Percentiles rank a stretch among this genome's conserved stretches.
These are phyloP conservation scores for Xanthoparmelia taractica DNA, from an alignment of 495 filamentous ascomycete genomes.

Conservation along the genomic window DNA sequence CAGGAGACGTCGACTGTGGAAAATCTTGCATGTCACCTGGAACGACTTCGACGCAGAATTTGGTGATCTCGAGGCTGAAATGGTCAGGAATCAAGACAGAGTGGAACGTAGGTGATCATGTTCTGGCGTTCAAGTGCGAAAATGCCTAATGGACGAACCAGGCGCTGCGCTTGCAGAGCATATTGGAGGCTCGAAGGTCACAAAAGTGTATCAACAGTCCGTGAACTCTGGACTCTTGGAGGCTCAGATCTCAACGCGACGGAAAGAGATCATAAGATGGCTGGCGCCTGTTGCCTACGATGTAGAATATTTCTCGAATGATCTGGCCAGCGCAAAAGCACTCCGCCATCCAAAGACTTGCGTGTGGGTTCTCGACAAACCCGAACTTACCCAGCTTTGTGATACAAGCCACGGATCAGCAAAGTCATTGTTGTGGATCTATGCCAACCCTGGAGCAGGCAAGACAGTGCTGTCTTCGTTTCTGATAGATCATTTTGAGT, in stretches of 20 bases:
- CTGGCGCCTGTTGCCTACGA: slow-evolving; percentile 7
- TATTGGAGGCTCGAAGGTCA: neutral
- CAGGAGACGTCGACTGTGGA: slow-evolving; percentile 1
- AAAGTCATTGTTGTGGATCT: slow-evolving; percentile 4
- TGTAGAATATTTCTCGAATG: slow-evolving; percentile 7
- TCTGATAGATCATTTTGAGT: slow-evolving; percentile 1
- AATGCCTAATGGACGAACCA: neutral
- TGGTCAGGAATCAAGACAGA: neutral
- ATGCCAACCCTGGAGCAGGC: slow-evolving; percentile 6
- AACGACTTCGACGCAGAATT: neutral
- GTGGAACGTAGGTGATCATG: neutral
- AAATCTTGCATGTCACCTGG: neutral
- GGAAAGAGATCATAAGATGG: slow-evolving; percentile 3
- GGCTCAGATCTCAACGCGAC: neutral
- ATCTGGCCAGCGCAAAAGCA: slow-evolving; percentile 2
- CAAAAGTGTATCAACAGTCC: neutral
- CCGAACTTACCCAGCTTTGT: neutral
- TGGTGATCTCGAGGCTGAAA: neutral
- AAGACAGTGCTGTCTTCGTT: slow-evolving; percentile 15
- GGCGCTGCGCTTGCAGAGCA: slow-evolving; percentile 5
- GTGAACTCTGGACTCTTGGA: neutral
- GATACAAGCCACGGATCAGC: neutral
- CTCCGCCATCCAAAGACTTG: slow-evolving; percentile 7
- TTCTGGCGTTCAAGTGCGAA: neutral
- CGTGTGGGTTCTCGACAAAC: slow-evolving; percentile 8